Conservation (phyloP, 1,284 basidiomycete genomes). For the Sporisorium iseilematis-ciliati region DNA sequence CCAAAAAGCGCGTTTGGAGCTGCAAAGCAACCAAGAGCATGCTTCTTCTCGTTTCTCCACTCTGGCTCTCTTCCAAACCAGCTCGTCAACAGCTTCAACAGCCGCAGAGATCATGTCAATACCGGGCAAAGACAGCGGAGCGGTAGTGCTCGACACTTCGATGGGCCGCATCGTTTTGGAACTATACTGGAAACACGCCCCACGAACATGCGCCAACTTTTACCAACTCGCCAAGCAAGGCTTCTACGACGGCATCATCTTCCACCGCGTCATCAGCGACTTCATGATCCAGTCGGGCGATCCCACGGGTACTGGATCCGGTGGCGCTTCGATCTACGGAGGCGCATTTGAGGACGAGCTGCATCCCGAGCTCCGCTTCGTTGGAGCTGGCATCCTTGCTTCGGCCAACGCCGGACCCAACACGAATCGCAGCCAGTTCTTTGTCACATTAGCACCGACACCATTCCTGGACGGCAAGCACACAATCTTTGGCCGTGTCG, state of each 20-base stretch:
- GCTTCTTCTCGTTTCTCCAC: background rate
- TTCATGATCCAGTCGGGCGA: slow-evolving; percentile 99
- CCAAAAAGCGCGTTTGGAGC: slow-evolving; percentile 4
- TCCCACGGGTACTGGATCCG: slow-evolving; percentile 94
- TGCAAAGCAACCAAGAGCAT: background rate
- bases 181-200: slow-evolving; percentile 65
- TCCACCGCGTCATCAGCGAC: slow-evolving; percentile 98
- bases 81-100: slow-evolving; percentile 4
- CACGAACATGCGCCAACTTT: slow-evolving; percentile 64
- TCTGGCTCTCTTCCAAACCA: background rate
- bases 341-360: slow-evolving; percentile 94
- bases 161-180: slow-evolving; percentile 63
- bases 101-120: slow-evolving; percentile 28
- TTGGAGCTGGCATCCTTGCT: slow-evolving; percentile 92
- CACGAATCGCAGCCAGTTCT: slow-evolving; percentile 97
- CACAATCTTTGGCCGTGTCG: slow-evolving; percentile 75
- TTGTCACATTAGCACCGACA: slow-evolving; percentile 95
- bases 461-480: slow-evolving; percentile 84
- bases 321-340: slow-evolving; percentile 75
- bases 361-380: slow-evolving; percentile 82
- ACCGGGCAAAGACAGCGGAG: slow-evolving; percentile 38
- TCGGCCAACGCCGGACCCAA: slow-evolving; percentile 96
- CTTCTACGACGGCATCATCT: slow-evolving; percentile 76
- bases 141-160: slow-evolving; percentile 63
- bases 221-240: slow-evolving; percentile 63